Evolutionary conservation across 2,329 filamentous ascomycete genomes (phyloP).

Genomic region (Lachnellula suecica): DNA sequence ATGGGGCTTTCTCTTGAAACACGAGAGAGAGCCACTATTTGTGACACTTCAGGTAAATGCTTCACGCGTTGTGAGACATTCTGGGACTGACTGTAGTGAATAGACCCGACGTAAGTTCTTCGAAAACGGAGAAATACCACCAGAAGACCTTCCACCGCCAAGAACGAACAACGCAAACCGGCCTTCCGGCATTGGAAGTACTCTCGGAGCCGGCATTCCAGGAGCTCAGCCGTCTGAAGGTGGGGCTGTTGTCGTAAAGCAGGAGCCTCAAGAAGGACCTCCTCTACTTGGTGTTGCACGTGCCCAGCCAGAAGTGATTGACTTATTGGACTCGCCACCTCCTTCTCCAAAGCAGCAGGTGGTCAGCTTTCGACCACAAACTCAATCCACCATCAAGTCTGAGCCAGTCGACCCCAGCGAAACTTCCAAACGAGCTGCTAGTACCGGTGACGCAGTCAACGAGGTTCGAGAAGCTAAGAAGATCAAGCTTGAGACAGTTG

Average conservation of each 20-base stretch:
- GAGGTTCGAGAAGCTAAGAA: not conserved
- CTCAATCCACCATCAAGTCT: not conserved
- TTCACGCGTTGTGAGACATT: not conserved
- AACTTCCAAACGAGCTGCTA: not conserved
- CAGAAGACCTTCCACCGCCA: not conserved
- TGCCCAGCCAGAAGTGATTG: not conserved
- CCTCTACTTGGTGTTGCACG: not conserved
- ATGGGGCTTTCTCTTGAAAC: not conserved
- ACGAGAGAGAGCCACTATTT: conserved; percentile 3
- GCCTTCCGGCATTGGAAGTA: not conserved
- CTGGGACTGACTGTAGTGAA: not conserved
- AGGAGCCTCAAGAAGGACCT: not conserved
- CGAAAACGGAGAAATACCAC: conserved; percentile 5
- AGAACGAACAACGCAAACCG: not conserved
- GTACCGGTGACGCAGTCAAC: not conserved
- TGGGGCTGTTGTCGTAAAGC: not conserved
- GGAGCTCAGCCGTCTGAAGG: not conserved
- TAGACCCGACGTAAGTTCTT: conserved; percentile 5
- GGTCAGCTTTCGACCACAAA: not conserved
- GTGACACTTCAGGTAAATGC: conserved; percentile 8
- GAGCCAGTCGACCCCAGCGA: not conserved
- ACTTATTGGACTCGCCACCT: not conserved
- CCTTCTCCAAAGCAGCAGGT: not conserved
- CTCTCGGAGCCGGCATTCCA: not conserved
- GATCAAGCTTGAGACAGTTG: not conserved